Conservation (phyloP, 768 basidiomycete species). For the Boletus fagicola region DNA sequence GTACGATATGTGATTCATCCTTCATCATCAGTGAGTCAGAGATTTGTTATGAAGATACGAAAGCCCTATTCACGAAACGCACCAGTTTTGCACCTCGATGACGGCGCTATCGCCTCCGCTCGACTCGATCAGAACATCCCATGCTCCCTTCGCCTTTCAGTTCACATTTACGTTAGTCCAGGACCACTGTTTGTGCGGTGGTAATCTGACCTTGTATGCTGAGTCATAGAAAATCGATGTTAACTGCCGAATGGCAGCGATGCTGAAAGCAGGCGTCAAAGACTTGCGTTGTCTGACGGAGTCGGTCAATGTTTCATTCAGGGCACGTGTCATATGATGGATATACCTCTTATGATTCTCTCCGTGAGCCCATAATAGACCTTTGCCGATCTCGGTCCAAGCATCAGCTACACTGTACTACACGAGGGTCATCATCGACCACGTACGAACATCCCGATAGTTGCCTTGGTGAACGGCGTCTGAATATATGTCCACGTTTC, state of each 20-base stretch:
- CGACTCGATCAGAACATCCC: slow-evolving; percentile 27
- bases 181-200: neutral
- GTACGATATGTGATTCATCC: neutral
- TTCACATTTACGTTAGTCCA: neutral
- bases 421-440: too few relatives aligned
- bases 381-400: slow-evolving; percentile 22
- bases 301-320: neutral
- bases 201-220: slow-evolving; percentile 18
- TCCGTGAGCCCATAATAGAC: slow-evolving; percentile 33
- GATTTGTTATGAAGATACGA: neutral
- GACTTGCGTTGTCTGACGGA: slow-evolving; percentile 35
- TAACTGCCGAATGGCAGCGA: slow-evolving; percentile 36
- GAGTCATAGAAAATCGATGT: slow-evolving; percentile 42
- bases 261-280: slow-evolving; percentile 38
- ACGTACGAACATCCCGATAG: slow-evolving; percentile 28
- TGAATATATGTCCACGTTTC: slow-evolving; percentile 40
- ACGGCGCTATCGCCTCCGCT: slow-evolving; percentile 13
- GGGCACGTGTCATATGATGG: neutral
- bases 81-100: slow-evolving; percentile 40
- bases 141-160: slow-evolving; percentile 8
- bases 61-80: neutral
- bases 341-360: slow-evolving; percentile 46
- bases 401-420: neutral
- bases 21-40: neutral
- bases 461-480: slow-evolving; percentile 31